A percentile compares a stretch with the other conserved stretches of the same genome.
Evolutionary conservation across 345 rosid genomes (phyloP).

Genomic region (Salix koriyanagi): DNA sequence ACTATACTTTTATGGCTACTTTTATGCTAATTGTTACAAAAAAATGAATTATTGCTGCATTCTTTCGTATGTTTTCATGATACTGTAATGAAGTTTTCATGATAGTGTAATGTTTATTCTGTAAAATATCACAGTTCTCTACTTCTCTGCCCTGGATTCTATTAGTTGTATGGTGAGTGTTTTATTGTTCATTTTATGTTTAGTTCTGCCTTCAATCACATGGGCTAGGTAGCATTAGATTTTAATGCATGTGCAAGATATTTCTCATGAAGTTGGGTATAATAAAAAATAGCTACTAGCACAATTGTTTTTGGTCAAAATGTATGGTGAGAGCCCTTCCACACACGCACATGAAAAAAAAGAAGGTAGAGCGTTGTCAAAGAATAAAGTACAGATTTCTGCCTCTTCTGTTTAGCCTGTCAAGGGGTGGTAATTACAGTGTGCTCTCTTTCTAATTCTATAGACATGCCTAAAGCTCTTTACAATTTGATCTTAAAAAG

Average conservation of each 20-base stretch:
- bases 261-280: not conserved
- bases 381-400: not conserved
- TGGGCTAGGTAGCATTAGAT: too few species aligned
- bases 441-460: not conserved
- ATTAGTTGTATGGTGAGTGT: not conserved
- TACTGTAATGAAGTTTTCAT: not conserved
- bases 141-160: not conserved
- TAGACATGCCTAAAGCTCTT: not conserved
- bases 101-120: not conserved
- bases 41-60: not conserved
- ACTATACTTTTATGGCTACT: not conserved
- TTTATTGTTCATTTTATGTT: too few species aligned
- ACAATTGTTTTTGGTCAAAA: not conserved
- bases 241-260: not conserved
- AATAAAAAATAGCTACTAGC: not conserved
- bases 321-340: not conserved
- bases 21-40: not conserved
- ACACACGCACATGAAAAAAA: not conserved
- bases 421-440: not conserved
- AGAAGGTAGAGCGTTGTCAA: not conserved
- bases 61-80: not conserved
- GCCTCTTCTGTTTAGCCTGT: not conserved
- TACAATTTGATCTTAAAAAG: not conserved
- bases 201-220: too few species aligned
- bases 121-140: not conserved